These are phyloP conservation scores for Candolleomyces aberdarensis DNA, from an alignment of 768 basidiomycete genomes.

Conservation along the genomic window DNA sequence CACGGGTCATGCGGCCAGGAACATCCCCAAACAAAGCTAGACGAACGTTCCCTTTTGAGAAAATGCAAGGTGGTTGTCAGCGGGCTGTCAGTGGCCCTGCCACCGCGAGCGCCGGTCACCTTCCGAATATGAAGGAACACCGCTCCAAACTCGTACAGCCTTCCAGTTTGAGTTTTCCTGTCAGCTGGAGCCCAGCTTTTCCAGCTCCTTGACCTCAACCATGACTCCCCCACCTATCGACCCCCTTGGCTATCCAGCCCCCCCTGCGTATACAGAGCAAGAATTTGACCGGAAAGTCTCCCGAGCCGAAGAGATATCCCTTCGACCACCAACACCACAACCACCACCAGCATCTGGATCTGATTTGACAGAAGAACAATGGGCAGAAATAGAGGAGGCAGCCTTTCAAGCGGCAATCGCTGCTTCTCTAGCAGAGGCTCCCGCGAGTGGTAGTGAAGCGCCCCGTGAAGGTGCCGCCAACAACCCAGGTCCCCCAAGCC, in stretches of 20 bases:
- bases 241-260: conserved; percentile 21
- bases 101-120: conserved; percentile 5
- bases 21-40: conserved; percentile 4
- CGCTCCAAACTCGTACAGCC: neutral
- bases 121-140: conserved; percentile 1
- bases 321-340: conserved; percentile 22
- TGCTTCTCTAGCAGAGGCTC: neutral
- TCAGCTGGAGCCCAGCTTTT: neutral
- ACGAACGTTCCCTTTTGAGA: neutral
- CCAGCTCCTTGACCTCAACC: neutral
- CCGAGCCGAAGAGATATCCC: conserved; percentile 37
- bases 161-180: neutral
- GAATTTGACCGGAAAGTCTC: conserved; percentile 55
- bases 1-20: no score
- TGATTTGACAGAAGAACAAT: conserved; percentile 35
- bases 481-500: conserved; percentile 4
- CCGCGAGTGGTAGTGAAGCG: neutral
- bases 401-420: conserved; percentile 19
- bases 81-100: neutral
- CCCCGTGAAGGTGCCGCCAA: neutral
- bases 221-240: conserved; percentile 6
- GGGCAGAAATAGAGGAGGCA: conserved; percentile 46
- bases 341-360: neutral
- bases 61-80: neutral
- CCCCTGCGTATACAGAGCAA: conserved; percentile 45